phyloP scores from a whole-genome alignment of 371 early-diverging fungal genomes.

The Mortierella sp. region DNA sequence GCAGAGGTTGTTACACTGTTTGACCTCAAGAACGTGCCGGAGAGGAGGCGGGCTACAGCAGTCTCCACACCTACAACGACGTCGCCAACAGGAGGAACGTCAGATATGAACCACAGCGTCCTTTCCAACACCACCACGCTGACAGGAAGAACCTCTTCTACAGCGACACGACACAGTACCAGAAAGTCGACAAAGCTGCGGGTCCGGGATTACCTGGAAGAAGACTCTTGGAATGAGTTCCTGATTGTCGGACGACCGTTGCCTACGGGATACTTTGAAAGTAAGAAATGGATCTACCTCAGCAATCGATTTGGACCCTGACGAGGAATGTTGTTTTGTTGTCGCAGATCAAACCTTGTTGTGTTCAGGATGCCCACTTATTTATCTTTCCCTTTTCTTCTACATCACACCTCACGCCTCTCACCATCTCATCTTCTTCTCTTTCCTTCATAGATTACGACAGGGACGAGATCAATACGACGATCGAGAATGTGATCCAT shows the following conservation, averaged over 20 bases:
- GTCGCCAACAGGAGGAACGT: constrained; percentile 8
- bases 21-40: constrained; percentile 42
- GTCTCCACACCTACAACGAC: constrained; percentile 11
- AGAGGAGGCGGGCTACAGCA: constrained; percentile 55
- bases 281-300: constrained; percentile 58
- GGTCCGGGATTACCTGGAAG: constrained; percentile 51
- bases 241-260: constrained; percentile 51
- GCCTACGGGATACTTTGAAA: constrained; percentile 47
- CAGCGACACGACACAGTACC: constrained; percentile 18
- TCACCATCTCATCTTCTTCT: neutral
- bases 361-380: neutral
- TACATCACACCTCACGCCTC: neutral
- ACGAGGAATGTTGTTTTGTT: neutral
- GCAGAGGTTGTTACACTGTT: constrained; percentile 37
- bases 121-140: constrained; percentile 22
- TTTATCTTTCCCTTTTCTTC: neutral
- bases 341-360: neutral
- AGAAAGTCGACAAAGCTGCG: constrained; percentile 49
- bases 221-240: constrained; percentile 57
- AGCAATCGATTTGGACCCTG: constrained; percentile 18
- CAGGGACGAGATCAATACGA: constrained; percentile 87
- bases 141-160: constrained; percentile 9
- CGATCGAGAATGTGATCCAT: constrained; percentile 83
- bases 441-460: constrained; percentile 59
- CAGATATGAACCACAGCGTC: constrained; percentile 43